Conservation (phyloP, 2,329 filamentous ascomycete species). For the Ceratocystis cubensis region DNA sequence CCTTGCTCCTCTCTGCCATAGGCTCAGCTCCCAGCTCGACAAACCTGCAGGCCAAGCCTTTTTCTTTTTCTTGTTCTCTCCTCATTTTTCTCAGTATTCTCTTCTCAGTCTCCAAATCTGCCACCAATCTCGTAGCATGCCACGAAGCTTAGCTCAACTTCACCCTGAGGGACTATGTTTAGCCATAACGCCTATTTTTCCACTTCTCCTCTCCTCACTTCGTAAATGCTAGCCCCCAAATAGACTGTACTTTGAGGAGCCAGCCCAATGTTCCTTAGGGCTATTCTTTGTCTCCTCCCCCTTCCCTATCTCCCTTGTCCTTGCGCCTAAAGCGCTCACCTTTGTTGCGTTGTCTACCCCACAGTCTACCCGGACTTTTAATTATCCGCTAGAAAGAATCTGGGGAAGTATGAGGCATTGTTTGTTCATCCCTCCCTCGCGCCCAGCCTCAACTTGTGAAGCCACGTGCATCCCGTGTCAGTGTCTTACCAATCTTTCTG, state of each 20-base stretch:
- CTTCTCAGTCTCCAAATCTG: constrained; percentile 2
- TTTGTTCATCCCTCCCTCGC: constrained; percentile 5
- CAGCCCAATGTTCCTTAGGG: too few relatives aligned
- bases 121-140: neutral
- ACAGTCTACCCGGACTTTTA: neutral
- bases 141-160: constrained; percentile 4
- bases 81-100: neutral
- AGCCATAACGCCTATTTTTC: neutral
- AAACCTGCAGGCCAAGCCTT: neutral
- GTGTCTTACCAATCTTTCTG: neutral
- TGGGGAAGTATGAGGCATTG: neutral
- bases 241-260: too few relatives aligned
- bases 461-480: constrained; percentile 4
- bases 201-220: neutral
- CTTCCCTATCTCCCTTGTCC: neutral
- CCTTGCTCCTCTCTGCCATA: neutral
- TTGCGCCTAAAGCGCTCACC: neutral
- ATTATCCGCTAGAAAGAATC: neutral
- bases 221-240: too few relatives aligned
- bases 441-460: neutral
- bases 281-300: neutral
- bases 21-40: neutral
- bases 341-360: neutral
- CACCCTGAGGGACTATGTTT: neutral
- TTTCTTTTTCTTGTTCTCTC: neutral